A percentile compares a stretch with the other conserved stretches of the same genome.
These are phyloP conservation scores for Candida sakaeoensis DNA, from an alignment of 805 yeast species.

Conservation along the genomic window DNA sequence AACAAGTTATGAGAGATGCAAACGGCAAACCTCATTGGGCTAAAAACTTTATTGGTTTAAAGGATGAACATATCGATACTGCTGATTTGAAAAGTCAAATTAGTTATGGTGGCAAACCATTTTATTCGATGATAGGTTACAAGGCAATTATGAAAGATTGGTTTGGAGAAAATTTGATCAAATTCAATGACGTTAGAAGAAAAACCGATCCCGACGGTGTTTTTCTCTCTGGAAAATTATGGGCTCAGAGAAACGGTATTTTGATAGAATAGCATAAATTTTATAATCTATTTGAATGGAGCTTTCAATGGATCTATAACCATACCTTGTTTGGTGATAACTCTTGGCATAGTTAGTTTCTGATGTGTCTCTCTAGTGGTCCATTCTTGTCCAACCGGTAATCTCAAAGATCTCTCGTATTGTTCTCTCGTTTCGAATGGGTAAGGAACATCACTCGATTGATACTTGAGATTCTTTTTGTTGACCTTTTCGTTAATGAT, in stretches of 20 bases:
- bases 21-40: constrained; percentile 99
- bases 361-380: constrained; percentile 83
- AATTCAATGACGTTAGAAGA: constrained; percentile 60
- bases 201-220: constrained; percentile 79
- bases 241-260: constrained; percentile 83
- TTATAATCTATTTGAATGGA: constrained; percentile 53
- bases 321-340: constrained; percentile 80
- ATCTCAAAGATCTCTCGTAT: constrained; percentile 86
- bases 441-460: constrained; percentile 87
- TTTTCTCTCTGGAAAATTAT: constrained; percentile 69
- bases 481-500: constrained; percentile 85
- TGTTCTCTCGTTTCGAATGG: constrained; percentile 93
- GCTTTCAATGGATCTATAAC: constrained; percentile 90
- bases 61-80: constrained; percentile 25
- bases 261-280: constrained; percentile 17
- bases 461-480: constrained; percentile 82
- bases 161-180: constrained; percentile 69
- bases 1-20: constrained; percentile 66
- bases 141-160: constrained; percentile 64
- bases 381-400: constrained; percentile 99
- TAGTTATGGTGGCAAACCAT: constrained; percentile 43
- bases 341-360: constrained; percentile 82
- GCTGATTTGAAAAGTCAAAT: constrained; percentile 39
- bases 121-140: constrained; percentile 78
- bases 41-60: constrained; percentile 75